Evolutionary conservation across 805 yeast genomes (phyloP).

Genomic region (Yueomyces sp.): DNA sequence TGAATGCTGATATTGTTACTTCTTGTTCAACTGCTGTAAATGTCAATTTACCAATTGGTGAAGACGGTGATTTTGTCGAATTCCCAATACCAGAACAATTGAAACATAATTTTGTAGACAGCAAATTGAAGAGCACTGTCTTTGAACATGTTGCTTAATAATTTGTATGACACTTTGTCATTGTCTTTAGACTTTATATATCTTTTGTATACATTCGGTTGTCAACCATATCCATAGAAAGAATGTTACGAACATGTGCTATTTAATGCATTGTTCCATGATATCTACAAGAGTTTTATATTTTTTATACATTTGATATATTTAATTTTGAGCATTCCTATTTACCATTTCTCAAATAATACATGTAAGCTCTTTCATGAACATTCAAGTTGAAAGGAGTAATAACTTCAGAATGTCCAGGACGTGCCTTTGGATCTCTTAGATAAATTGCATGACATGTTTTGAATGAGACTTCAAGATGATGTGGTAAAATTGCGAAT

Average conservation of each 20-base stretch:
- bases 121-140: slow-evolving; percentile 52
- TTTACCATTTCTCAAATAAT: slow-evolving; percentile 66
- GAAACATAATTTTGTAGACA: slow-evolving; percentile 51
- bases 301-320: no score
- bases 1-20: slow-evolving; percentile 67
- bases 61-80: slow-evolving; percentile 64
- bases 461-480: slow-evolving; percentile 75
- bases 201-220: background rate
- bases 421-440: slow-evolving; percentile 94
- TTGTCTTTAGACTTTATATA: no score
- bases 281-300: no score
- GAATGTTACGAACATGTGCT: no score
- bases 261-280: no score
- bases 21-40: slow-evolving; percentile 78
- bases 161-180: no score
- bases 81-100: slow-evolving; percentile 86
- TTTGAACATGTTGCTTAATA: slow-evolving; percentile 70
- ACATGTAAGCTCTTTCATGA: slow-evolving; percentile 92
- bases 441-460: slow-evolving; percentile 95
- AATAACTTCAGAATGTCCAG: slow-evolving; percentile 91
- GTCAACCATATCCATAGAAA: slow-evolving; percentile 2
- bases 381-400: slow-evolving; percentile 72
- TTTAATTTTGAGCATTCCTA: slow-evolving; percentile 2
- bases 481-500: slow-evolving; percentile 83
- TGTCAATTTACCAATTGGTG: slow-evolving; percentile 64